Evolutionary conservation across 345 rosid species (phyloP).

Genomic region (Dipteronia dyeriana): DNA sequence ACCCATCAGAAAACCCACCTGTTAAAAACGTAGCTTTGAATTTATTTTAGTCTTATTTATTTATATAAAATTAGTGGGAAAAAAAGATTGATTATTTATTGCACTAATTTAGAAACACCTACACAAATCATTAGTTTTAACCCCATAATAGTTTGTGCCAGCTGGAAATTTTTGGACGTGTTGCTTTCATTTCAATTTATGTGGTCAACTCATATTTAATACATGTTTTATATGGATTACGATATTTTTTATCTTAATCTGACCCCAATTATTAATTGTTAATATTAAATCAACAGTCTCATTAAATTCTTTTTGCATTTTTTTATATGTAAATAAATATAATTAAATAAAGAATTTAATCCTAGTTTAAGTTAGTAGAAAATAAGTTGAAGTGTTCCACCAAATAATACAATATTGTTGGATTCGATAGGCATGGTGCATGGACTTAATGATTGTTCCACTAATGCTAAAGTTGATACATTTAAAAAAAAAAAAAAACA

Average conservation of each 20-base stretch:
- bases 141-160: neutral
- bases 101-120: neutral
- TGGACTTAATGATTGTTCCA: neutral
- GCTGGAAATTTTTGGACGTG: slow-evolving; percentile 16
- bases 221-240: neutral
- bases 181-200: slow-evolving; percentile 5
- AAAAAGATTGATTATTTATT: neutral
- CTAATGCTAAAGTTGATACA: neutral
- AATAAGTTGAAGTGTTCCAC: slow-evolving; percentile 5
- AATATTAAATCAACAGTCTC: neutral
- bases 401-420: neutral
- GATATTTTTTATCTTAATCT: neutral
- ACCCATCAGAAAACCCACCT: too few species aligned
- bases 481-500: too few species aligned
- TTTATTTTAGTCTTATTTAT: too few species aligned
- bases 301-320: neutral
- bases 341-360: neutral
- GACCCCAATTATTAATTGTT: neutral
- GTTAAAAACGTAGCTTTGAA: too few species aligned
- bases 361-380: neutral
- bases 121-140: slow-evolving; percentile 19
- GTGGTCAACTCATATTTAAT: slow-evolving; percentile 29
- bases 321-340: neutral
- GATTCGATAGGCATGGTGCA: neutral
- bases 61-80: neutral